Evolutionary conservation across 2,329 filamentous ascomycete genomes (phyloP).

Genomic region (Amesomyces nigricolor): DNA sequence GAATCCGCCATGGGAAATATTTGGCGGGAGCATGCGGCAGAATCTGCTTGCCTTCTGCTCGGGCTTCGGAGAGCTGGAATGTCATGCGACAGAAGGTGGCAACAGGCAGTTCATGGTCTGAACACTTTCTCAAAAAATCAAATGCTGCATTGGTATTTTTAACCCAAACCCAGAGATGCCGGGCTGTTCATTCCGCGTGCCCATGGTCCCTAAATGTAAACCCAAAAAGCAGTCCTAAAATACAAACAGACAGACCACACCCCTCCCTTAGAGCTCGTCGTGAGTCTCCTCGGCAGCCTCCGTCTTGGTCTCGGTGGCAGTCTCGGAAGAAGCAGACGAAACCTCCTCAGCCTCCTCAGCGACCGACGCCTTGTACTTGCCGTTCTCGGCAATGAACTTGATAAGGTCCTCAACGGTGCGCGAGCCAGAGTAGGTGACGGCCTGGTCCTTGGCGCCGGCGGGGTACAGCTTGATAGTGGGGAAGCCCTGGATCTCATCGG

Average conservation of each 20-base stretch:
- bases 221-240: constrained; percentile 23
- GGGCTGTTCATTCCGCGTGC: constrained; percentile 12
- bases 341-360: constrained; percentile 52
- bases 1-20: constrained; percentile 5
- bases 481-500: constrained; percentile 95
- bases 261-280: constrained; percentile 70
- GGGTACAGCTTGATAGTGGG: constrained; percentile 98
- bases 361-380: constrained; percentile 76
- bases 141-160: constrained; percentile 25
- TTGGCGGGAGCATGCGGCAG: constrained; percentile 21
- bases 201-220: constrained; percentile 22
- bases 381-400: constrained; percentile 90
- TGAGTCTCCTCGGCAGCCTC: constrained; percentile 48
- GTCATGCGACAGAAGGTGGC: not conserved
- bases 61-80: not conserved
- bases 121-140: constrained; percentile 20
- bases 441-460: constrained; percentile 78
- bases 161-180: constrained; percentile 22
- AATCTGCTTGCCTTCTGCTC: constrained; percentile 1
- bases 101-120: not conserved
- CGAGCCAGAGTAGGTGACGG: constrained; percentile 80
- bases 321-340: constrained; percentile 38
- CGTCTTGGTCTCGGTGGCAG: constrained; percentile 34
- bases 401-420: constrained; percentile 89
- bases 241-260: constrained; percentile 17